Evolutionary conservation across 331 rosid species (phyloP), one percentile per base, ranked within the genome.

Genomic region (Acacia pycnantha): DNA sequence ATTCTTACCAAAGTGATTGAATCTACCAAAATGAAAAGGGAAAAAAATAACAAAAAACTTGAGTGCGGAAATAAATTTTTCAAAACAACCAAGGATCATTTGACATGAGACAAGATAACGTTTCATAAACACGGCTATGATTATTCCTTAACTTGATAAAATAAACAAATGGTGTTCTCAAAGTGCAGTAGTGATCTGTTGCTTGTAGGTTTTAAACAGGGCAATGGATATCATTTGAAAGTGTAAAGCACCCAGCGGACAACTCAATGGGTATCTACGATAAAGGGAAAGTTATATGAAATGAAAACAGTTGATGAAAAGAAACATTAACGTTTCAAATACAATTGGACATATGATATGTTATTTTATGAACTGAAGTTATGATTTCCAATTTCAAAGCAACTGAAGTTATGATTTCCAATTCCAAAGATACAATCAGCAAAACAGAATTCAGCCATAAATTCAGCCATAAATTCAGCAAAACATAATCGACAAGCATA

Each of bases 1-100:
- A 78, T 91, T 88, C 43, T 74, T 68, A 31, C 92, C 96, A 65
- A 80, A 91, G 40, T 87, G 91, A 72, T 84, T 88, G 70, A 87
- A 85, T 89, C 96, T 91, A 76, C n/a, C 64, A 58, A 69, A 77
- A 50, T 73, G 65, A 51, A 22, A 58, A 58, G 0, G 65, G 65
- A 22, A 22, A 13, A 58, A 58, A 10, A 58, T 4, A 58, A 10
- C 15, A 50, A 46, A 47, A 56, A 33, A 48, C 44, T 11, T 9
- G 19, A 56, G 24, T 40, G 15, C 13, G 14, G 56, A 37, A 7
- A 74, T 51, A 56, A 11, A 16, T 10, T 54, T 35, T 31, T 74
- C 51, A 19, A 8, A 4, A 44, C 26, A 71, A 14, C 76, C 75
- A 6, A 71, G 35, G 13, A 71, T 14, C 41, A 26, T 26, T 6